Evolutionary conservation across 2,329 filamentous ascomycete genomes (phyloP).

Genomic region (Diaporthe ampelina): DNA sequence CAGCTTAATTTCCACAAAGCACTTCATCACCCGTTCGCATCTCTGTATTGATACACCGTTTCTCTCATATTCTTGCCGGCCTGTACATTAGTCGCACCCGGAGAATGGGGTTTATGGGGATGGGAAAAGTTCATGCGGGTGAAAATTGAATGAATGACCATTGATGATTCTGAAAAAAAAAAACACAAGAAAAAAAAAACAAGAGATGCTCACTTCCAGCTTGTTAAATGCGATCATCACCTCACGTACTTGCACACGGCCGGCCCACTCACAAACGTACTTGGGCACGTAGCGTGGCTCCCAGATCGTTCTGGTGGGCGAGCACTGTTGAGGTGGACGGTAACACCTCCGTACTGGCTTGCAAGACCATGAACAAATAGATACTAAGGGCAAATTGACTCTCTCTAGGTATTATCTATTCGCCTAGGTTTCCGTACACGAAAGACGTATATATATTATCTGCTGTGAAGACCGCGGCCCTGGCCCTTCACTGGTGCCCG

Average conservation of each 20-base stretch:
- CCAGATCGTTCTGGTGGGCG: background rate
- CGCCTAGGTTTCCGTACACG: background rate
- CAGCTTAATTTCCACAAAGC: constrained; percentile 48
- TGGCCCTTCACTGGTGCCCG: background rate
- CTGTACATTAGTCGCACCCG: constrained; percentile 53
- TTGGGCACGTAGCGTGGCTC: background rate
- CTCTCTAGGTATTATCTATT: too few species aligned
- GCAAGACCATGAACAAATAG: too few species aligned
- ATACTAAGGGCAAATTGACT: too few species aligned
- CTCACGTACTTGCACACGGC: background rate
- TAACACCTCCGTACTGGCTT: too few species aligned
- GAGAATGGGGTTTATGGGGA: constrained; percentile 44
- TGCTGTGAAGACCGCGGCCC: background rate
- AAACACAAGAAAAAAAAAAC: too few species aligned
- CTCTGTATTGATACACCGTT: constrained; percentile 54
- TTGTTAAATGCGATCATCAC: background rate
- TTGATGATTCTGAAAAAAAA: constrained; percentile 27
- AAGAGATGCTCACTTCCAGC: background rate
- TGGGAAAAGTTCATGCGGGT: constrained; percentile 42
- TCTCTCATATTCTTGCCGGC: constrained; percentile 51
- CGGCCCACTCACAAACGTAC: background rate
- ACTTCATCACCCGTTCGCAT: constrained; percentile 40
- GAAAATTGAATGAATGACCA: constrained; percentile 37
- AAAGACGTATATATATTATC: background rate
- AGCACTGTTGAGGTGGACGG: background rate